Conservation (phyloP, 805 yeast genomes). For the Pichia deserticola region DNA sequence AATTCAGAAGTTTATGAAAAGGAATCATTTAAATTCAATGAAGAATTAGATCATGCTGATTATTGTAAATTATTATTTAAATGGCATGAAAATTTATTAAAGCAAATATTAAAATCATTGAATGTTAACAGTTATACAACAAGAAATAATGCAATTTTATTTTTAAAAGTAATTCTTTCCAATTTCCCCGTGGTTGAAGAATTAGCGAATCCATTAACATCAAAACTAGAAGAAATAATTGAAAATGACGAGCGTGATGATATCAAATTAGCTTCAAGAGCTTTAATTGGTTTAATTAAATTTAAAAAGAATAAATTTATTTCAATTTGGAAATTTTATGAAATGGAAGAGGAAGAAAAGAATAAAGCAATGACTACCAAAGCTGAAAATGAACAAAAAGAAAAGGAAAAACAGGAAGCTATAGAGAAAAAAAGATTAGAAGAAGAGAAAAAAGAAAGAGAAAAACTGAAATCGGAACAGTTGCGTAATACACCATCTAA, state of each 20-base stretch:
- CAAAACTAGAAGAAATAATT: slow-evolving; percentile 40
- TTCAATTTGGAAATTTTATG: slow-evolving; percentile 50
- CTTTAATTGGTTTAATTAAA: slow-evolving; percentile 57
- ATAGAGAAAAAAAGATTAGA: slow-evolving; percentile 11
- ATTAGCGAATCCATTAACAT: slow-evolving; percentile 50
- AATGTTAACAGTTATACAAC: slow-evolving; percentile 60
- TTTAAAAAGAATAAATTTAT: slow-evolving; percentile 47
- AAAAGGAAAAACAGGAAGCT: slow-evolving; percentile 16
- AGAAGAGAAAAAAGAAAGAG: slow-evolving; percentile 14
- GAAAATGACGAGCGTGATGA: slow-evolving; percentile 65
- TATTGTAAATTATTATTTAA: slow-evolving; percentile 37
- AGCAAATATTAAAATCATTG: slow-evolving; percentile 37
- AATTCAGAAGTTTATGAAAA: slow-evolving; percentile 16
- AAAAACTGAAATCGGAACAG: slow-evolving; percentile 7
- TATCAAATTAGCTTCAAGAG: slow-evolving; percentile 67
- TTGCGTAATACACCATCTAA: slow-evolving; percentile 9
- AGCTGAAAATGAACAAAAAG: slow-evolving; percentile 14
- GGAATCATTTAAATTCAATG: neutral
- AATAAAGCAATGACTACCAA: slow-evolving; percentile 20
- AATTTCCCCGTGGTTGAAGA: slow-evolving; percentile 62
- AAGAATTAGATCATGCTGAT: slow-evolving; percentile 20
- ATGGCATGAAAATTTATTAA: slow-evolving; percentile 48
- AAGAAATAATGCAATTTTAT: slow-evolving; percentile 70
- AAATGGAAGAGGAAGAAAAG: slow-evolving; percentile 38
- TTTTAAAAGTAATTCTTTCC: slow-evolving; percentile 53